These are phyloP conservation scores for Fusarium newnesense DNA, from an alignment of 2,329 filamentous ascomycete genomes.

Conservation along the genomic window DNA sequence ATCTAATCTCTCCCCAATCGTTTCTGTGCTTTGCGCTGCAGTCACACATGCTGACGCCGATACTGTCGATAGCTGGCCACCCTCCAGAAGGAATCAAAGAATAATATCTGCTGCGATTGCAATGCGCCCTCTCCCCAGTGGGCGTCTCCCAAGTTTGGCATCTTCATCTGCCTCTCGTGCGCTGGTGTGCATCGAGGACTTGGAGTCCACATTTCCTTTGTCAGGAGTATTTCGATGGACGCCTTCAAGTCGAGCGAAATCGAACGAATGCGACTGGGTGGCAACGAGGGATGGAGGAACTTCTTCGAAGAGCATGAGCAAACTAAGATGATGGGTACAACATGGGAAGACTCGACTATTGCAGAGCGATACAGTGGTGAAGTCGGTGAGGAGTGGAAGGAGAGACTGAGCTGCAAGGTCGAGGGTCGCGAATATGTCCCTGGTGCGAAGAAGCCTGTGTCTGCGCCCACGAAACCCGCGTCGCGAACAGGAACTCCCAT, in stretches of 20 bases:
- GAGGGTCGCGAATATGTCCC: slow-evolving; percentile 89
- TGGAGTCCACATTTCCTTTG: slow-evolving; percentile 98
- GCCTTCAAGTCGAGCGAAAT: slow-evolving; percentile 95
- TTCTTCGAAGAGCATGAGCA: slow-evolving; percentile 84
- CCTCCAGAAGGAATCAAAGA: slow-evolving; percentile 89
- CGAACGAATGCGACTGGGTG: slow-evolving; percentile 90
- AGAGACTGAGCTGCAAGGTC: slow-evolving; percentile 85
- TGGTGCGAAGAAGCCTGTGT: slow-evolving; percentile 66
- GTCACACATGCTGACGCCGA: slow-evolving; percentile 24
- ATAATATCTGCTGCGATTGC: slow-evolving; percentile 95
- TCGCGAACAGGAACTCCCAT: slow-evolving; percentile 55
- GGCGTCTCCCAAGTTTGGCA: slow-evolving; percentile 96
- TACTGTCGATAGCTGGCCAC: slow-evolving; percentile 74
- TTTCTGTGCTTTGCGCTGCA: not conserved
- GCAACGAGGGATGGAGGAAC: slow-evolving; percentile 85
- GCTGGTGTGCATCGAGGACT: slow-evolving; percentile 94
- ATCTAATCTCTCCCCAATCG: not conserved
- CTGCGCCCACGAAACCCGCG: slow-evolving; percentile 46
- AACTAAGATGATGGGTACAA: slow-evolving; percentile 73
- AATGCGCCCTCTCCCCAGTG: slow-evolving; percentile 96
- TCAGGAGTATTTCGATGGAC: slow-evolving; percentile 98
- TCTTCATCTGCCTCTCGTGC: slow-evolving; percentile 98
- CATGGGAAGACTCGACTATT: slow-evolving; percentile 89
- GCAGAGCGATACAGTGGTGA: slow-evolving; percentile 90
- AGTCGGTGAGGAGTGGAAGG: slow-evolving; percentile 95